Percentiles rank a stretch among this genome's conserved stretches.
These are phyloP conservation scores for Alternaria ethzedia DNA, from an alignment of 2,329 filamentous ascomycete species.

Conservation along the genomic window DNA sequence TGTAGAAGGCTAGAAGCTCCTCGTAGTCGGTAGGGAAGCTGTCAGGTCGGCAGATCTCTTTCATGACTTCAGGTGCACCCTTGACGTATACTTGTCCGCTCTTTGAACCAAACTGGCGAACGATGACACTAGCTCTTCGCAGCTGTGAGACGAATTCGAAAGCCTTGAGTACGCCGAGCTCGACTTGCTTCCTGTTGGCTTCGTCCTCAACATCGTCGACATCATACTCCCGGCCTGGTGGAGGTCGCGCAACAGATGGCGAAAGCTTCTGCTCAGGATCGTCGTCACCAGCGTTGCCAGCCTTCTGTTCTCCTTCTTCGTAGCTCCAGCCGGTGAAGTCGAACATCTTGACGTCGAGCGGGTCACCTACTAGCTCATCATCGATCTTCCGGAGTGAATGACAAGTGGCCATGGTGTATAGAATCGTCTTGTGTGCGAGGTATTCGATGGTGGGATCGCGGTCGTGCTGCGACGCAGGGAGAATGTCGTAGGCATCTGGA, in stretches of 20 bases:
- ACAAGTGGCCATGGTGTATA: slow-evolving; percentile 97
- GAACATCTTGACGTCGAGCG: slow-evolving; percentile 98
- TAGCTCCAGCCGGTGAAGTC: slow-evolving; percentile 93
- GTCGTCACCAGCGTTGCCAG: slow-evolving; percentile 66
- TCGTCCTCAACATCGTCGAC: slow-evolving; percentile 57
- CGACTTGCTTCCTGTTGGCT: slow-evolving; percentile 64
- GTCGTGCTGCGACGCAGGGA: slow-evolving; percentile 62
- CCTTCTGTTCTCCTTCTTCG: slow-evolving; percentile 80
- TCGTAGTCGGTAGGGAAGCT: slow-evolving; percentile 90
- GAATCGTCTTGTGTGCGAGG: slow-evolving; percentile 69
- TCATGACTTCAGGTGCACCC: slow-evolving; percentile 95
- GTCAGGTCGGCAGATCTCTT: slow-evolving; percentile 84
- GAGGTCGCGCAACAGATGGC: slow-evolving; percentile 88
- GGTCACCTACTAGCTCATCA: slow-evolving; percentile 87
- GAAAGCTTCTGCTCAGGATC: slow-evolving; percentile 81
- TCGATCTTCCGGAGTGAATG: slow-evolving; percentile 90
- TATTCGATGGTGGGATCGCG: slow-evolving; percentile 67
- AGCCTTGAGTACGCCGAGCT: slow-evolving; percentile 86
- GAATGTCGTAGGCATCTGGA: slow-evolving; percentile 66
- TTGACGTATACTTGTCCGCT: slow-evolving; percentile 93
- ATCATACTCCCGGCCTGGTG: slow-evolving; percentile 65
- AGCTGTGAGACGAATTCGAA: slow-evolving; percentile 97
- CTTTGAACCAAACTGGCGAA: slow-evolving; percentile 83
- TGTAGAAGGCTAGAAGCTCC: slow-evolving; percentile 86
- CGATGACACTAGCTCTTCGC: slow-evolving; percentile 88